Evolutionary conservation across 805 yeast genomes (phyloP).

Genomic region (Candida dendrica): DNA sequence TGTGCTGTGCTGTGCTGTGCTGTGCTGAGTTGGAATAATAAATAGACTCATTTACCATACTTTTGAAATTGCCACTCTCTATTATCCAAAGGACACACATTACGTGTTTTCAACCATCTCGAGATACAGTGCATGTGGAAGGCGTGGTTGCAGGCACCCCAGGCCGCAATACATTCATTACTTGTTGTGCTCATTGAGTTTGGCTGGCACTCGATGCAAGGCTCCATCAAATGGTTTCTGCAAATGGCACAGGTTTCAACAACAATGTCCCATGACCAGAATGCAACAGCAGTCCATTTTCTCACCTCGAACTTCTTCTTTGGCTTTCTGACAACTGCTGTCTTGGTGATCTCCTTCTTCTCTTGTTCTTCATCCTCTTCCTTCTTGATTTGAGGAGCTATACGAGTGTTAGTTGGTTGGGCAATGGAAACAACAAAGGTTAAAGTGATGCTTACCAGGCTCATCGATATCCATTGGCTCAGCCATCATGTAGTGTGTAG

Average conservation of each 20-base stretch:
- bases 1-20: too few relatives aligned
- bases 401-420: background rate
- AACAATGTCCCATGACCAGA: conserved; percentile 98
- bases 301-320: conserved; percentile 85
- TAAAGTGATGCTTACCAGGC: conserved; percentile 12
- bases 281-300: conserved; percentile 99
- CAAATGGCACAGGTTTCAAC: conserved; percentile 98
- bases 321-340: conserved; percentile 16
- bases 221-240: conserved; percentile 96
- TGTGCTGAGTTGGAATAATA: too few relatives aligned
- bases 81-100: conserved; percentile 94
- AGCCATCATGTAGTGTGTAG: conserved; percentile 12
- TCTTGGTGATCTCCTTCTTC: conserved; percentile 7
- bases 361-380: conserved; percentile 1
- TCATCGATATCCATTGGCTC: conserved; percentile 20
- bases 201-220: conserved; percentile 95
- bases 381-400: conserved; percentile 1
- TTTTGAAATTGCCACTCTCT: conserved; percentile 78
- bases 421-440: background rate
- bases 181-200: conserved; percentile 54
- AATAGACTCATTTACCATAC: conserved; percentile 49
- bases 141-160: conserved; percentile 98
- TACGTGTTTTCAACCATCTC: conserved; percentile 91
- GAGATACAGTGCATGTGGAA: conserved; percentile 96
- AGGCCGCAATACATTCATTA: conserved; percentile 87